Base-by-base conservation (phyloP, 208 protist species). In the Trypanosomatidae sp. region DNA sequence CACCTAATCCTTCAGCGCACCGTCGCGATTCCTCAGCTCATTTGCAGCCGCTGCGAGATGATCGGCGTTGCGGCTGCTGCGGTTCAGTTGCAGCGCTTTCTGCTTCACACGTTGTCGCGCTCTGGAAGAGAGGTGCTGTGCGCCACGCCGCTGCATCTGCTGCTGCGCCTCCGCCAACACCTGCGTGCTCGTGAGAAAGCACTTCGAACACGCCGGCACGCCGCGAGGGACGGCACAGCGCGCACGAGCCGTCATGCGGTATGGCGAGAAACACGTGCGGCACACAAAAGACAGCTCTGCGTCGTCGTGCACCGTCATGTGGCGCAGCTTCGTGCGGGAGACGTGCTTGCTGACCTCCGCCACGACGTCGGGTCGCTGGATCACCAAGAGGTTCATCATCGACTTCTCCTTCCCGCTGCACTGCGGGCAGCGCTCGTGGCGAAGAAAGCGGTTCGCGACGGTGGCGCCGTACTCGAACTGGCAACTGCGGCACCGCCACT, bases 361-460 rank as follows among this genome's bases (percentile, higher is more conserved):
- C 58, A 89, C 55, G 8, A 95, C 87, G 72, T 95, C 91, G 0
- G 91, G 87, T 3, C 91, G 86, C 65, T 91, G 88, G 56, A 93
- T 81, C 1, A 83, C 71, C 28, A 95, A 66, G 47, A 90, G 66
- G 64, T 93, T 95, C 47, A 85, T 55, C 55, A 83, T 73, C 25
- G 87, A 85, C 10, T 52, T 56, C 12, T 74, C 69, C 19, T 47
- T 74, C 1, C 91, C 91, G 1, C 55, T 81, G 78, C 91, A 95
- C 73, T 93, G 88, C 66, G 91, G 91, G 58, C 91, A 95, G 0
- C 85, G 81, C 67, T 86, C 78, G 52, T 91, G 78, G 15, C 88
- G 87, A 13, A 89, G 66, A 47, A 82, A 82, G 0, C 91, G 82
- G 36, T 88, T 84, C 0, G 85, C 81, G 0, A 93, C 70, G 7